Conservation (phyloP, 2,329 filamentous ascomycete species). For the Zalaria obscura region DNA sequence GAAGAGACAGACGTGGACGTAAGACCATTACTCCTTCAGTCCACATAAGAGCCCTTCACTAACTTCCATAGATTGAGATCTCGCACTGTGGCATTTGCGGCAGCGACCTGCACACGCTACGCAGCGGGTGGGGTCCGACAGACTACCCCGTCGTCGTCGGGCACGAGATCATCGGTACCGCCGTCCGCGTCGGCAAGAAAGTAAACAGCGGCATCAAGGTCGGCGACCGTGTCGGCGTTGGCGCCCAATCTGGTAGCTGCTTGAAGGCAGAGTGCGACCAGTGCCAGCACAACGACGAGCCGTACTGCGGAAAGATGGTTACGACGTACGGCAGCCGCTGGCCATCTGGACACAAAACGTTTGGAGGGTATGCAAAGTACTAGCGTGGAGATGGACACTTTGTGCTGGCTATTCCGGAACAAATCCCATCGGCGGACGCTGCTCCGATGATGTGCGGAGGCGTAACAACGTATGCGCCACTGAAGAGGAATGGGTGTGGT, state of each 20-base stretch:
- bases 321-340: conserved; percentile 24
- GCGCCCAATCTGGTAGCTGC: conserved; percentile 32
- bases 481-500: conserved; percentile 50
- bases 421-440: conserved; percentile 31
- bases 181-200: conserved; percentile 12
- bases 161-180: conserved; percentile 13
- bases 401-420: conserved; percentile 38
- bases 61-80: conserved; percentile 24
- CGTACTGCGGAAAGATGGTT: conserved; percentile 13
- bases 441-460: conserved; percentile 65
- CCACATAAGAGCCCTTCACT: conserved; percentile 13
- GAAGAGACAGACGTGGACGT: conserved; percentile 4
- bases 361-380: conserved; percentile 46
- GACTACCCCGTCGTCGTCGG: conserved; percentile 8
- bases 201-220: conserved; percentile 13
- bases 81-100: conserved; percentile 23
- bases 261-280: conserved; percentile 32
- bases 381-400: conserved; percentile 44
- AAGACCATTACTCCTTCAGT: conserved; percentile 3
- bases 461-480: conserved; percentile 55
- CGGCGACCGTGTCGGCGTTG: conserved; percentile 32
- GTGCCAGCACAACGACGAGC: conserved; percentile 24
- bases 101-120: conserved; percentile 16
- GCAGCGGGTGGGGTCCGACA: conserved; percentile 22
- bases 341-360: conserved; percentile 30